A percentile compares a stretch with the other conserved stretches of the same genome.
Evolutionary conservation across 1,139 yeast species (phyloP).

Genomic region (Blastobotrys proliferans): DNA sequence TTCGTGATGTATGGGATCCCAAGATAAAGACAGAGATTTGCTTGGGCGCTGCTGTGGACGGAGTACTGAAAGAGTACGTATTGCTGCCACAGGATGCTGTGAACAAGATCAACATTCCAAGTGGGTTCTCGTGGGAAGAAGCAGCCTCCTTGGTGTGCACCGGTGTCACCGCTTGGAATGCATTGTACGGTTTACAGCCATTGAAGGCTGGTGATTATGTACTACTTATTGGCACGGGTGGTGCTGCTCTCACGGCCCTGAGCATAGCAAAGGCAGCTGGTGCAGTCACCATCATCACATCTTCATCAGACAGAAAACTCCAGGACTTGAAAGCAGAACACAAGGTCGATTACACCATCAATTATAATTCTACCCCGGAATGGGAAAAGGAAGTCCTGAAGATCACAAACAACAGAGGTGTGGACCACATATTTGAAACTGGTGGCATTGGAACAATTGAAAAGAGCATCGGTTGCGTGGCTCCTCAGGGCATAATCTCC

Average conservation of each 20-base stretch:
- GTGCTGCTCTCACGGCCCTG: constrained; percentile 17
- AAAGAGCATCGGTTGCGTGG: constrained; percentile 14
- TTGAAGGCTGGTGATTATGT: constrained; percentile 19
- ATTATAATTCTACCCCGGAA: constrained; percentile 15
- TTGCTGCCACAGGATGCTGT: constrained; percentile 11
- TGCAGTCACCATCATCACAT: constrained; percentile 17
- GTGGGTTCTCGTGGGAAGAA: constrained; percentile 15
- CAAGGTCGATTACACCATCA: constrained; percentile 16
- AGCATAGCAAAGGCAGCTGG: constrained; percentile 21
- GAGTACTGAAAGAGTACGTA: constrained; percentile 18
- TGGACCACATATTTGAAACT: constrained; percentile 17
- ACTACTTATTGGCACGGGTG: constrained; percentile 20
- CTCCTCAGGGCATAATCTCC: constrained; percentile 15
- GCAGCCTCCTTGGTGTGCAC: constrained; percentile 19
- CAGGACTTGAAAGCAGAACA: constrained; percentile 8
- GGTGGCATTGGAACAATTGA: constrained; percentile 17
- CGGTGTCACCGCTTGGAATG: constrained; percentile 21
- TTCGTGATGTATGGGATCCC: background rate
- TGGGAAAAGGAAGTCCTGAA: constrained; percentile 18
- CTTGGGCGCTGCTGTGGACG: constrained; percentile 19
- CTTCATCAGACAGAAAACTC: constrained; percentile 20
- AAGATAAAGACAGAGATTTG: background rate
- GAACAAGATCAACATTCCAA: constrained; percentile 11
- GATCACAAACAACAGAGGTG: constrained; percentile 16
- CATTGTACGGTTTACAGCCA: constrained; percentile 14